A percentile compares a stretch with the other conserved stretches of the same genome.
Evolutionary conservation across 2,329 filamentous ascomycete genomes (phyloP).

Genomic region (Beauveria pseudobassiana): DNA sequence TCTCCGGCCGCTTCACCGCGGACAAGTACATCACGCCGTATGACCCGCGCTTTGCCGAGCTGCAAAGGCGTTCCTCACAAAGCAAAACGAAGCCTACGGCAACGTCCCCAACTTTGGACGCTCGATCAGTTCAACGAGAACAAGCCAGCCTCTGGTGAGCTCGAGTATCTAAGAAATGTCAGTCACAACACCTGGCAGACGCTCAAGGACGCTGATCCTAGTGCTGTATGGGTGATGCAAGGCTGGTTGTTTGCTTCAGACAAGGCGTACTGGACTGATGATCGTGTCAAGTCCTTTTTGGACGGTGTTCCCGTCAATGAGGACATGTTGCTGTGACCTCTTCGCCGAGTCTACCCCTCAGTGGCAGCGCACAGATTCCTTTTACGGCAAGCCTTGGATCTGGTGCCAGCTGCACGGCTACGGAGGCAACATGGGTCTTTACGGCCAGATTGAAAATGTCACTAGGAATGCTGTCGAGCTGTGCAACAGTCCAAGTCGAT

Average conservation of each 20-base stretch:
- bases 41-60: constrained; percentile 32
- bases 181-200: constrained; percentile 31
- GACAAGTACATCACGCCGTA: constrained; percentile 40
- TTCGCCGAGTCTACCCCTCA: constrained; percentile 40
- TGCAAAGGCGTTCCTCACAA: constrained; percentile 39
- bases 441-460: constrained; percentile 39
- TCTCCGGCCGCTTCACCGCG: constrained; percentile 33
- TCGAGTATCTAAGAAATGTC: constrained; percentile 34
- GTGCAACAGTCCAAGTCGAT: constrained; percentile 30
- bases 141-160: constrained; percentile 36
- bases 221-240: constrained; percentile 42
- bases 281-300: constrained; percentile 37
- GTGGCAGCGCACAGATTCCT: constrained; percentile 39
- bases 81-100: constrained; percentile 38
- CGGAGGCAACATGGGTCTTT: constrained; percentile 37
- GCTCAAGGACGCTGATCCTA: constrained; percentile 36
- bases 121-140: constrained; percentile 49
- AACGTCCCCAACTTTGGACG: constrained; percentile 40
- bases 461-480: constrained; percentile 37
- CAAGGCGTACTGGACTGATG: constrained; percentile 32
- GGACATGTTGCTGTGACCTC: constrained; percentile 41
- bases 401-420: constrained; percentile 43
- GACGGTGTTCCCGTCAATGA: constrained; percentile 31
- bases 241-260: constrained; percentile 39
- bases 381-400: constrained; percentile 43